Conservation (phyloP, 2,329 filamentous ascomycete species). For the Curvularia sp. region DNA sequence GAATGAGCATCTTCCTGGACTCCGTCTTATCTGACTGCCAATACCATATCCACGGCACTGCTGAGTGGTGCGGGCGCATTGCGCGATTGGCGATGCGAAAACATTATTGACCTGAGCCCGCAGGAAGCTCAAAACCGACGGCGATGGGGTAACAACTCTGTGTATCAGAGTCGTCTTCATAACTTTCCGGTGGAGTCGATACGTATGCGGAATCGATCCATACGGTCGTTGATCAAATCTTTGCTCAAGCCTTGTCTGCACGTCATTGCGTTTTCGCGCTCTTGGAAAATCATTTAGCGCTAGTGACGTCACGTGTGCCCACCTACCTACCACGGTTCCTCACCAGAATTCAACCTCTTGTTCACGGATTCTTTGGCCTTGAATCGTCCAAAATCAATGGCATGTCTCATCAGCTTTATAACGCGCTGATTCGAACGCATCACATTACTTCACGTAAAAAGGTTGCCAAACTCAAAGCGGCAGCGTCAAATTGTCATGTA, state of each 20-base stretch:
- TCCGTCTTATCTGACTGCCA: conserved; percentile 7
- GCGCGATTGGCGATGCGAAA: conserved; percentile 37
- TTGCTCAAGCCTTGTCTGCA: conserved; percentile 19
- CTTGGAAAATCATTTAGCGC: conserved; percentile 30
- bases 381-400: conserved; percentile 5
- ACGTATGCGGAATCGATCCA: conserved; percentile 38
- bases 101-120: conserved; percentile 43
- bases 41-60: conserved; percentile 28
- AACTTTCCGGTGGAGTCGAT: conserved; percentile 38
- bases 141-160: conserved; percentile 45
- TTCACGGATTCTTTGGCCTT: neutral
- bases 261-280: conserved; percentile 22
- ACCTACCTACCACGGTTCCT: neutral
- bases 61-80: conserved; percentile 31
- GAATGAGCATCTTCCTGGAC: neutral
- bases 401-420: conserved; percentile 49
- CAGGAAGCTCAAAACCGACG: conserved; percentile 49
- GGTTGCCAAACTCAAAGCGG: conserved; percentile 68
- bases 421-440: conserved; percentile 76
- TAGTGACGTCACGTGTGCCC: conserved; percentile 42
- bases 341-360: neutral
- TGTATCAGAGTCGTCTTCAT: conserved; percentile 48
- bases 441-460: conserved; percentile 85
- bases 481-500: conserved; percentile 66
- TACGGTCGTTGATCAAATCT: conserved; percentile 31